Evolutionary conservation across 768 basidiomycete genomes (phyloP), one percentile per base, ranked within the genome.

Genomic region (Mycena vitilis): DNA sequence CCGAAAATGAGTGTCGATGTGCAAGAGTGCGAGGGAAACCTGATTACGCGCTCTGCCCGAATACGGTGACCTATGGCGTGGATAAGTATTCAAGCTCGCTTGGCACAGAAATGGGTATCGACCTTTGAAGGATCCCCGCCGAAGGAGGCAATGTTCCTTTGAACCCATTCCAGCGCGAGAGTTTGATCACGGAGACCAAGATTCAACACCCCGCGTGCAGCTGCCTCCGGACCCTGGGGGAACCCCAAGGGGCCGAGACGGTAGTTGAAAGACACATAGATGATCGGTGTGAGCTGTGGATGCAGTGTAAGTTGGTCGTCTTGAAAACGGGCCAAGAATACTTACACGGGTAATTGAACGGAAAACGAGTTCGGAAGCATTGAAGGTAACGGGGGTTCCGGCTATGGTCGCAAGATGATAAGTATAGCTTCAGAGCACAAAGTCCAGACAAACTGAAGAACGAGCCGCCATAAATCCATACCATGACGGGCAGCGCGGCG

Each of bases 111-210:
- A 6, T 15, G 2, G 44, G 13, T 42, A 42, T 11, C 2, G 18
- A 87, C 5, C 42, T 63, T 45, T 11, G 52, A 20, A 4, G 38
- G 38, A 55, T 53, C 62, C 15, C 62, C 62, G 8, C 87, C 86
- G 66, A 87, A 87, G 0, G 77, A 75, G 36, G 69, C 75, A 58
- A 87, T 84, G 67, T 88, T 82, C 57, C 79, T 70, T 64, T 86
- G 83, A 0, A 87, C 79, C 86, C 79, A 80, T 12, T 55, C 45
- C 7, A 80, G 65, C 7, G 78, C 80, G 37, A 47, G 30, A 30
- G 66, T 59, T 69, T 75, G 74, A 58, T 81, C 80, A 18, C 57
- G 69, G 12, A 81, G 66, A 10, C 77, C 78, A 38, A 79, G 73
- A 59, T 78, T 78, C 12, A 76, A 69, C 2, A 73, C 68, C 11